A percentile compares a stretch with the other conserved stretches of the same genome.
Conservation (phyloP, 805 yeast species). For the Blastobotrys robertii region DNA sequence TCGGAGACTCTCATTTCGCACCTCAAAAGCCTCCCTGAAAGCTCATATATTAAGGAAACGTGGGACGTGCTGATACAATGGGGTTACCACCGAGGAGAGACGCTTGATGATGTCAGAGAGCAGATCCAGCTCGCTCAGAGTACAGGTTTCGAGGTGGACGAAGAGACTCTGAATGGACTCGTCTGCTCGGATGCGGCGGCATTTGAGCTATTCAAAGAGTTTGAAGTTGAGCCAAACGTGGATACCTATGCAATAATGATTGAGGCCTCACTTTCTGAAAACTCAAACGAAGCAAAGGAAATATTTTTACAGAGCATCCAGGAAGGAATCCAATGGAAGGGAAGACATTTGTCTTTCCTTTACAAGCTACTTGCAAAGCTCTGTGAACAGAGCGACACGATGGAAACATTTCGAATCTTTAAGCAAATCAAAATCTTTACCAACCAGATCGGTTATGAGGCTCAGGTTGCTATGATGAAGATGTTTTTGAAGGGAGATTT, state of each 20-base stretch:
- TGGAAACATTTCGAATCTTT: conserved; percentile 28
- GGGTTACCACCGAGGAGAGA: conserved; percentile 13
- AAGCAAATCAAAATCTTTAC: conserved; percentile 35
- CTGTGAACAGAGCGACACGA: conserved; percentile 20
- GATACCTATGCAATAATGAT: conserved; percentile 30
- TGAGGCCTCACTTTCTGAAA: conserved; percentile 25
- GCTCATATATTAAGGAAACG: conserved; percentile 21
- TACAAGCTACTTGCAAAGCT: conserved; percentile 24
- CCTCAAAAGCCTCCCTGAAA: background rate
- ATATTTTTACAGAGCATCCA: conserved; percentile 29
- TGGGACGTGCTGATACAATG: conserved; percentile 31
- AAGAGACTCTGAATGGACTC: conserved; percentile 18
- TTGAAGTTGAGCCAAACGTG: conserved; percentile 29
- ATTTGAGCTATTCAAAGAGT: conserved; percentile 26
- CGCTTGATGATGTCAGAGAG: conserved; percentile 8
- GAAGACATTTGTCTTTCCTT: conserved; percentile 16
- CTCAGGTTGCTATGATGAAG: conserved; percentile 32
- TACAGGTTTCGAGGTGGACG: conserved; percentile 17
- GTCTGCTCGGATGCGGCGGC: conserved; percentile 21
- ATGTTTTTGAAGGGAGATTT: conserved; percentile 29
- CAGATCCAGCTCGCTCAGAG: conserved; percentile 9
- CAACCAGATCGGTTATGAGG: conserved; percentile 28
- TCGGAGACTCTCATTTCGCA: background rate
- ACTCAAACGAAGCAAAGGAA: conserved; percentile 25
- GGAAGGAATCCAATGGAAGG: conserved; percentile 38